A percentile compares a stretch with the other conserved stretches of the same genome.
Evolutionary conservation across 1,284 basidiomycete species (phyloP).

Genomic region (Sanghuangporus baumii): DNA sequence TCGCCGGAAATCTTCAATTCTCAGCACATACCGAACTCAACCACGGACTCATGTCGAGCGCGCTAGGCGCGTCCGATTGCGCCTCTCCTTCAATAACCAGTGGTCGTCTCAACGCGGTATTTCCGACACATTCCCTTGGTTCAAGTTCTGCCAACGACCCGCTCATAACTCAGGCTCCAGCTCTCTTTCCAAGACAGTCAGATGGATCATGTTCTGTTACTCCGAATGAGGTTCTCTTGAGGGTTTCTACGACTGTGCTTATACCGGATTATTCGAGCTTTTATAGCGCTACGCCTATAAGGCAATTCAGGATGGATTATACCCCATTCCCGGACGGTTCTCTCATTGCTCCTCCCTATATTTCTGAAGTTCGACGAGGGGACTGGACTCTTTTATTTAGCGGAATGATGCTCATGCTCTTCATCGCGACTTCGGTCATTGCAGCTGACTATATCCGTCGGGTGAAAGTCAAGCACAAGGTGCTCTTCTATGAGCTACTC

Average conservation of each 20-base stretch:
- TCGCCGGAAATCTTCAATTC: background rate
- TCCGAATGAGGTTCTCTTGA: conserved; percentile 39
- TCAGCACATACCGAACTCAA: background rate
- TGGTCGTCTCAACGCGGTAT: background rate
- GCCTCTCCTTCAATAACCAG: background rate
- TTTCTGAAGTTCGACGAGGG: conserved; percentile 36
- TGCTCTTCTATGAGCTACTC: conserved; percentile 49
- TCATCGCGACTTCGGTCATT: conserved; percentile 48
- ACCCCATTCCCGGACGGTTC: conserved; percentile 50
- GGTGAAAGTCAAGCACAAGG: conserved; percentile 57
- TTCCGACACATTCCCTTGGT: background rate
- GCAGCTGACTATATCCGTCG: conserved; percentile 47
- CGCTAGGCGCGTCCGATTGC: background rate
- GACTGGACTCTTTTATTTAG: conserved; percentile 42
- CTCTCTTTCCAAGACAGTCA: conserved; percentile 4
- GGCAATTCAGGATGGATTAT: conserved; percentile 44
- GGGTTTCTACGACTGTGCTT: conserved; percentile 43
- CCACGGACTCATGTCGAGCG: background rate
- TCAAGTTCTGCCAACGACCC: background rate
- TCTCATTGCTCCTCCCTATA: conserved; percentile 45
- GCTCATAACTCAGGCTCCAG: conserved; percentile 5
- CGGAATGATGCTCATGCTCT: conserved; percentile 46
- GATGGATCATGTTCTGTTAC: conserved; percentile 10
- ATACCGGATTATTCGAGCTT: conserved; percentile 44
- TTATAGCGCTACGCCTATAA: conserved; percentile 36